A percentile compares a stretch with the other conserved stretches of the same genome.
Evolutionary conservation across 2,329 filamentous ascomycete genomes (phyloP).

Genomic region (Trichoderma sp.): DNA sequence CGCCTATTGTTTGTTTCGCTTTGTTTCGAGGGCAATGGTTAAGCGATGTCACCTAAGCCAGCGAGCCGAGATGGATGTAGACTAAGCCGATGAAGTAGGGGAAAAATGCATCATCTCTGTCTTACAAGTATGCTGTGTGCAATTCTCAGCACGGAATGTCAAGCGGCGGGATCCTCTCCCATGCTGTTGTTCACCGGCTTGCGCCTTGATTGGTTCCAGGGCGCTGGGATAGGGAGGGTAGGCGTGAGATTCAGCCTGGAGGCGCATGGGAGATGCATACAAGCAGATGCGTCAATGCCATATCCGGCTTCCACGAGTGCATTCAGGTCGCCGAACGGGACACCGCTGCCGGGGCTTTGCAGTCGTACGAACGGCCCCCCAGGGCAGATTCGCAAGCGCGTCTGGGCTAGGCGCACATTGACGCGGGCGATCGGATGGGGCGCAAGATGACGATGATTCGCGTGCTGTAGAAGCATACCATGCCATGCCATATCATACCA

Average conservation of each 20-base stretch:
- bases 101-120: not conserved
- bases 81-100: not conserved
- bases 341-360: not conserved
- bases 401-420: slow-evolving; percentile 16
- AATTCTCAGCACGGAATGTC: not conserved
- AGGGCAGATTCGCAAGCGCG: slow-evolving; percentile 20
- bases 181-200: not conserved
- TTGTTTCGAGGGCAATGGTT: not conserved
- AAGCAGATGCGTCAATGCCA: not conserved
- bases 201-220: slow-evolving; percentile 18
- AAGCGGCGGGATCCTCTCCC: not conserved
- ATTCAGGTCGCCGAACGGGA: not conserved
- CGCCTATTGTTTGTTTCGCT: not conserved
- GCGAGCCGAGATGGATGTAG: not conserved
- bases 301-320: not conserved
- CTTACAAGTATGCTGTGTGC: not conserved
- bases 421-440: slow-evolving; percentile 21
- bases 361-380: not conserved
- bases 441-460: slow-evolving; percentile 1
- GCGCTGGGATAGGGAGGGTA: slow-evolving; percentile 17
- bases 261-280: slow-evolving; percentile 13
- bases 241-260: slow-evolving; percentile 12
- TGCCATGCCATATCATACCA: not conserved
- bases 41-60: not conserved
- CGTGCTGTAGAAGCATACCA: too few species aligned